Evolutionary conservation across 352 stramenopile genomes (phyloP), one percentile per base, ranked within the genome.

Genomic region (Achlya hypogyna): DNA sequence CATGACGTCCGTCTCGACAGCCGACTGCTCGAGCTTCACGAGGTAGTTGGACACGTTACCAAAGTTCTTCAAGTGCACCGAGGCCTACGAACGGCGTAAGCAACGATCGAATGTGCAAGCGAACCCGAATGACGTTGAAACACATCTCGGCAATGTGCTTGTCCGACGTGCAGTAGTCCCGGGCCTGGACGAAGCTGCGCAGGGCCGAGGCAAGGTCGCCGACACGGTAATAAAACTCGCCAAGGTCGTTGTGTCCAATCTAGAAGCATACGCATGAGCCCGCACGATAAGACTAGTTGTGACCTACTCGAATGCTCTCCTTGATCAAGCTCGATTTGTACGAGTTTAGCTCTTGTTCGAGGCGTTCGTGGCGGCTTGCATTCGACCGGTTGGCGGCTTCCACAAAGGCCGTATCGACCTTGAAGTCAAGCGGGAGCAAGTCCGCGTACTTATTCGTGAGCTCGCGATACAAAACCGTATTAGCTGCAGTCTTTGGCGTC

Each of bases 241-340:
- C 87, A 23, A 96, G 72, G 51, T 96, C 87, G 43, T 93, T 94
- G 73, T 93, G 78, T 0, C 87, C 87, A 82, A 95, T 95, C 82
- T 95, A 42, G 34, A 43, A 27, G 40, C 18, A 62, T 58, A 20
- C 14, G 31, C 28, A 66, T 67, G 40, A 20, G 22, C 42, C 34
- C 14, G 45, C 25, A 10, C 43, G n/a, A 65, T 31, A 5, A 65
- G 22, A 25, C 40, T 32, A 68, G 49, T 27, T 32, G 12, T 47
- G 47, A 32, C 71, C 32, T 75, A 94, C 84, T 62, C 87, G 78
- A 65, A 96, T 96, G 75, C 84, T 94, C 66, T 96, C 87, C 70
- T 96, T 96, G 79, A 96, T 94, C 79, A 94, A 89, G 18, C 81
- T 94, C 34, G 84, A 93, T 73, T 96, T 96, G 77, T 94, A 96